phyloP scores from a whole-genome alignment of 164 flowering plant species.

The Annona squamosa region DNA sequence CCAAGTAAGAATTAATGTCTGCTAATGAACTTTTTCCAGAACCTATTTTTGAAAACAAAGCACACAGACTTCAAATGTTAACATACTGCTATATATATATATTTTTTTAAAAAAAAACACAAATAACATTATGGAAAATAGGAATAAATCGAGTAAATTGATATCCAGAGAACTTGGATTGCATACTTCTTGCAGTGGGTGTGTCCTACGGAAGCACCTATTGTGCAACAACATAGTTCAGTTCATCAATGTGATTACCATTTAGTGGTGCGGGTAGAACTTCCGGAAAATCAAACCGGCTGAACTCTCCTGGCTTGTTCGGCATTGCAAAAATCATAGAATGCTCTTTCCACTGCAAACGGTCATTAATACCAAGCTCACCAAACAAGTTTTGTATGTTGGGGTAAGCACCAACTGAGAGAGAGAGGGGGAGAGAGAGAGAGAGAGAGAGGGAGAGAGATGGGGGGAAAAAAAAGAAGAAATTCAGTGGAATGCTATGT shows the following conservation, averaged over 20 bases:
- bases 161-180: background rate
- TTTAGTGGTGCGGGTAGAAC: slow-evolving; percentile 83
- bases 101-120: too few species aligned
- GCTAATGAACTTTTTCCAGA: background rate
- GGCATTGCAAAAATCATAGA: slow-evolving; percentile 99
- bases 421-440: slow-evolving; percentile 4
- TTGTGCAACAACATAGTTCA: background rate
- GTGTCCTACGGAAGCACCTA: too few species aligned
- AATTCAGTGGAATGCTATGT: background rate
- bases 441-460: too few species aligned
- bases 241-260: slow-evolving; percentile 37
- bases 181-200: background rate
- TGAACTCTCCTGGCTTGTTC: slow-evolving; percentile 89
- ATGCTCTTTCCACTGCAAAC: slow-evolving; percentile 99
- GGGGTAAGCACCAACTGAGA: slow-evolving; percentile 96
- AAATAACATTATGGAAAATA: too few species aligned
- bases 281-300: slow-evolving; percentile 95
- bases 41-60: background rate
- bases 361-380: slow-evolving; percentile 89
- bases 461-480: background rate
- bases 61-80: background rate
- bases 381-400: slow-evolving; percentile 92
- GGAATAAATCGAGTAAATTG: background rate
- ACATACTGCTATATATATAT: too few species aligned
- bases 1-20: background rate